Conservation (phyloP, 257 asterid species). For the Cynanchum wilfordii region DNA sequence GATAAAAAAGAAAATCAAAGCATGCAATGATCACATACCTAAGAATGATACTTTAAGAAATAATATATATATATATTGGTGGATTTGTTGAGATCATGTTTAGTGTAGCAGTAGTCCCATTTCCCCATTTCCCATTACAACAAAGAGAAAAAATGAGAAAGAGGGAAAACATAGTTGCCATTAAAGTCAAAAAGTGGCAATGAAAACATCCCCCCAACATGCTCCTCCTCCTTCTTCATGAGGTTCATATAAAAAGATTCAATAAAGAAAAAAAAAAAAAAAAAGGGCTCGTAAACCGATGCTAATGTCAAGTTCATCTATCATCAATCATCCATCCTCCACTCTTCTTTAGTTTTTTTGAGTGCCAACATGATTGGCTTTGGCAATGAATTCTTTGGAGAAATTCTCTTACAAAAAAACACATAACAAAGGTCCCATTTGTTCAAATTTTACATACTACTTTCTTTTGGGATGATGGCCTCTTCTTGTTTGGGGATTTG, state of each 20-base stretch:
- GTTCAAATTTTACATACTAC: too few relatives aligned
- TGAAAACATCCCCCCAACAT: slow-evolving; percentile 18
- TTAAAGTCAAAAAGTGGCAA: slow-evolving; percentile 19
- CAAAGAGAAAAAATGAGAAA: too few relatives aligned
- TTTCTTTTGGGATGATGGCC: too few relatives aligned
- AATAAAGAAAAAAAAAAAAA: not conserved
- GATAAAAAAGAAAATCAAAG: not conserved
- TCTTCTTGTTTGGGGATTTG: too few relatives aligned
- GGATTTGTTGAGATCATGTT: slow-evolving; percentile 5
- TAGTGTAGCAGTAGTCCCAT: not conserved
- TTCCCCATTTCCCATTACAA: not conserved
- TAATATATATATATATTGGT: too few relatives aligned
- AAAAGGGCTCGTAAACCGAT: slow-evolving; percentile 16
- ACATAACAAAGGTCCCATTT: not conserved
- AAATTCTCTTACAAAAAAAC: not conserved
- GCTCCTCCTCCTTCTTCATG: not conserved
- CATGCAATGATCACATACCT: slow-evolving; percentile 6
- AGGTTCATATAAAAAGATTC: slow-evolving; percentile 1
- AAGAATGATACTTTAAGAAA: not conserved
- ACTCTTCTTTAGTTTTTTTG: not conserved
- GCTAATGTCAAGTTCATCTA: slow-evolving; percentile 11
- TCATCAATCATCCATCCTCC: not conserved
- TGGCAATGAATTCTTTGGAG: slow-evolving; percentile 1
- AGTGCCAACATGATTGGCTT: slow-evolving; percentile 6
- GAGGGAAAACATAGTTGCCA: not conserved